Evolutionary conservation across 306 rosid genomes (phyloP).

Genomic region (Lathyrus aphaca): DNA sequence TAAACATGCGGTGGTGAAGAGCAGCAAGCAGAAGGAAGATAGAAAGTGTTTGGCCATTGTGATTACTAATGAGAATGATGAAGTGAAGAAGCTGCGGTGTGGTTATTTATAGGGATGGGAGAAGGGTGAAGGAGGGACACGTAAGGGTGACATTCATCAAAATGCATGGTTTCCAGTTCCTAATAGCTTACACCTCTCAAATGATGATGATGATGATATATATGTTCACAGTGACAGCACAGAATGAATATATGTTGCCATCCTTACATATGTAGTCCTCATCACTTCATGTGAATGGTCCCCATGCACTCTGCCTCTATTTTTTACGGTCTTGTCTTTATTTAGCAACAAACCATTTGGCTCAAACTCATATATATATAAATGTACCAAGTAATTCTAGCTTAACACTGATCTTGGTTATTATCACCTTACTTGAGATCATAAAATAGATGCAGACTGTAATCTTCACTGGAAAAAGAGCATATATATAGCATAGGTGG

Average conservation of each 20-base stretch:
- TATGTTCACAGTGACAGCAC: not conserved
- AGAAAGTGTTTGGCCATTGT: not conserved
- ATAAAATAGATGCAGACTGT: no score
- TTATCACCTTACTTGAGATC: no score
- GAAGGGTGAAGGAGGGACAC: constrained; percentile 36
- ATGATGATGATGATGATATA: not conserved
- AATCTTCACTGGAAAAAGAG: no score
- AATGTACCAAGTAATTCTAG: no score
- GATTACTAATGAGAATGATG: constrained; percentile 4
- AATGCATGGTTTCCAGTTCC: constrained; percentile 45
- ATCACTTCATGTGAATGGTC: not conserved
- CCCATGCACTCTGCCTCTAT: not conserved
- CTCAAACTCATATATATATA: no score
- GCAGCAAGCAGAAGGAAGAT: constrained; percentile 7
- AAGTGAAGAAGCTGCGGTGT: not conserved
- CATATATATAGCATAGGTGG: no score
- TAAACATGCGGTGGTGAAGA: constrained; percentile 34
- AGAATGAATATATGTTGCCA: not conserved
- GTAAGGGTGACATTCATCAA: constrained; percentile 50
- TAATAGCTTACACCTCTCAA: constrained; percentile 48
- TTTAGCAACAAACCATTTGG: no score
- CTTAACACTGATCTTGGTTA: no score
- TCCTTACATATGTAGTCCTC: not conserved
- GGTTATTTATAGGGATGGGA: constrained; percentile 30
- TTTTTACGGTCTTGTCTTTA: not conserved